phyloP scores from a whole-genome alignment of 768 basidiomycete genomes.

The Gyrodon lividus region DNA sequence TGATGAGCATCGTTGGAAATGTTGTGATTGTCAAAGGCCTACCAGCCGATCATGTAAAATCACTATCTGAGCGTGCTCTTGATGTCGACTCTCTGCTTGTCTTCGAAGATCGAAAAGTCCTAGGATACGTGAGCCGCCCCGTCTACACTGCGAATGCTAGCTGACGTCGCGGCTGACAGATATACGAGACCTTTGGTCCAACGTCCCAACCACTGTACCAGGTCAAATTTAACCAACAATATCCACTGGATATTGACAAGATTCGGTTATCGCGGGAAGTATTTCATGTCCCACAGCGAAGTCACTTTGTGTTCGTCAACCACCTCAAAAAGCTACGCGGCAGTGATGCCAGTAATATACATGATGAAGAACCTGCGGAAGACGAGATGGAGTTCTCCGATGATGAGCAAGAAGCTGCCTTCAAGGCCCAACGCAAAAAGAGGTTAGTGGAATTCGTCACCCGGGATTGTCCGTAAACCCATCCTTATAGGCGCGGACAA shows the following conservation, averaged over 20 bases:
- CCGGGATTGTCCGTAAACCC: background rate
- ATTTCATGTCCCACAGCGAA: slow-evolving; percentile 79
- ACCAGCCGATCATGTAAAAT: slow-evolving; percentile 40
- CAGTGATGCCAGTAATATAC: slow-evolving; percentile 91
- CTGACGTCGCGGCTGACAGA: slow-evolving; percentile 40
- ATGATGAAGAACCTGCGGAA: slow-evolving; percentile 91
- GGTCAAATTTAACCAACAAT: slow-evolving; percentile 70
- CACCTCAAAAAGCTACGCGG: slow-evolving; percentile 73
- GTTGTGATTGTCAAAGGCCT: slow-evolving; percentile 73
- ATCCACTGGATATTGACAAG: slow-evolving; percentile 58
- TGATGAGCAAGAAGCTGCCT: slow-evolving; percentile 84
- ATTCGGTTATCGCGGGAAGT: slow-evolving; percentile 60
- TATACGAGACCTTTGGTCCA: slow-evolving; percentile 96
- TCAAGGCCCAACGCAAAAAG: slow-evolving; percentile 58
- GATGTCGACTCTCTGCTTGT: slow-evolving; percentile 91
- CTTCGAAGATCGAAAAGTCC: slow-evolving; percentile 83
- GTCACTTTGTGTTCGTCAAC: slow-evolving; percentile 80
- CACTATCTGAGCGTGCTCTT: slow-evolving; percentile 61
- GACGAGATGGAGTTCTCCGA: slow-evolving; percentile 94
- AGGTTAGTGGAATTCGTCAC: slow-evolving; percentile 42
- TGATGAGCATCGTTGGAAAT: slow-evolving; percentile 71
- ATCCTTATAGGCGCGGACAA: slow-evolving; percentile 46
- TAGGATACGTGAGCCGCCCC: slow-evolving; percentile 73
- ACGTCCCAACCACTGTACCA: slow-evolving; percentile 89
- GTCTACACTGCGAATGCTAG: slow-evolving; percentile 9